These are phyloP conservation scores for Pythium oligandrum DNA, from an alignment of 352 stramenopile species.

Conservation along the genomic window DNA sequence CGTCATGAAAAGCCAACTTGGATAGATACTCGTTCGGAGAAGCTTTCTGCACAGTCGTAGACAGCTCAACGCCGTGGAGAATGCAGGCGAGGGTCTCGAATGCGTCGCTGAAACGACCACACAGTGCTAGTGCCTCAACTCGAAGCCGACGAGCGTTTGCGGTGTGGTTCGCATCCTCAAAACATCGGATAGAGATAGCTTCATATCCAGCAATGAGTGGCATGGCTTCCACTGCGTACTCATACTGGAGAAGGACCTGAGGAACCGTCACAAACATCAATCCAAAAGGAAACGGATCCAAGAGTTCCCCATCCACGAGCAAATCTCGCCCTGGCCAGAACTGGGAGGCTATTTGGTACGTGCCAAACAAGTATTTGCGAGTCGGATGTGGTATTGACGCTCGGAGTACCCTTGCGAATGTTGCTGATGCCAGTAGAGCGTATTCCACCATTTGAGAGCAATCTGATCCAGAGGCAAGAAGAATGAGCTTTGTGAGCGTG, in stretches of 20 bases:
- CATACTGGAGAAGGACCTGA: slow-evolving; percentile 51
- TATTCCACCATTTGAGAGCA: slow-evolving; percentile 46
- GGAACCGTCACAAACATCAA: slow-evolving; percentile 38
- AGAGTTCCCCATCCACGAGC: slow-evolving; percentile 32
- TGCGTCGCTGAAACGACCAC: slow-evolving; percentile 48
- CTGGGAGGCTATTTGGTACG: slow-evolving; percentile 41
- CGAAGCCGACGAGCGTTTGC: slow-evolving; percentile 49
- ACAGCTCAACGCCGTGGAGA: slow-evolving; percentile 16
- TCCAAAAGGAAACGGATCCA: slow-evolving; percentile 29
- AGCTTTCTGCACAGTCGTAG: neutral
- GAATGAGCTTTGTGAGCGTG: slow-evolving; percentile 47
- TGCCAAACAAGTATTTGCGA: slow-evolving; percentile 51
- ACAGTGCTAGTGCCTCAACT: slow-evolving; percentile 41
- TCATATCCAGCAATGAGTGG: slow-evolving; percentile 57
- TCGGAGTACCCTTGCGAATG: slow-evolving; percentile 52
- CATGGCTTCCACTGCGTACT: slow-evolving; percentile 40
- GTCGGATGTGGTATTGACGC: slow-evolving; percentile 60
- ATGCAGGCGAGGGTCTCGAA: slow-evolving; percentile 29
- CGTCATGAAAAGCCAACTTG: slow-evolving; percentile 17
- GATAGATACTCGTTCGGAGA: slow-evolving; percentile 4
- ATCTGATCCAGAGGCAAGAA: slow-evolving; percentile 31
- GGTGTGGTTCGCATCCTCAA: slow-evolving; percentile 43
- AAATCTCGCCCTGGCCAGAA: slow-evolving; percentile 60
- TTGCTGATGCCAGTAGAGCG: slow-evolving; percentile 53
- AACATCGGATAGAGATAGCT: slow-evolving; percentile 29